phyloP scores from a whole-genome alignment of 495 filamentous ascomycete genomes.

The Chaetomidium leptoderma region DNA sequence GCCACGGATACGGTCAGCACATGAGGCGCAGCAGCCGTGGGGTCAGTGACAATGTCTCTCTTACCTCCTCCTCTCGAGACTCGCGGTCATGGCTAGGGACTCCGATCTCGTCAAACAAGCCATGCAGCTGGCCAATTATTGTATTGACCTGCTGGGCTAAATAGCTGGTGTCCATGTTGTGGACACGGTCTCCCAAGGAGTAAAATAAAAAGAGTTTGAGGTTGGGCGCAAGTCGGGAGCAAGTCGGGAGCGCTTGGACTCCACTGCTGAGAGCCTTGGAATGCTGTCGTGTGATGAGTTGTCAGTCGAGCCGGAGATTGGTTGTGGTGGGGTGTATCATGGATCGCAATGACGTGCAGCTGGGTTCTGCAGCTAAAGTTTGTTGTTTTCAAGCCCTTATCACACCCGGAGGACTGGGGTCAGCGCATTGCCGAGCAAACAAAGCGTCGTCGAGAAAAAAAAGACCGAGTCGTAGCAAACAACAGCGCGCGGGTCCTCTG shows the following conservation, averaged over 20 bases:
- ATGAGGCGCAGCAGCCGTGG: neutral
- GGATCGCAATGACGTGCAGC: constrained; percentile 34
- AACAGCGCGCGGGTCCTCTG: neutral
- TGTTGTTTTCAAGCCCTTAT: constrained; percentile 19
- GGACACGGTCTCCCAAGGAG: neutral
- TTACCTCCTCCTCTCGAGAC: constrained; percentile 75
- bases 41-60: neutral
- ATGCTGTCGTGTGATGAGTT: constrained; percentile 10
- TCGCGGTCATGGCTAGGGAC: constrained; percentile 87
- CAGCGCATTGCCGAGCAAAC: constrained; percentile 16
- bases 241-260: neutral
- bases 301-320: constrained; percentile 20
- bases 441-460: constrained; percentile 2
- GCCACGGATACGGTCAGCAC: constrained; percentile 26
- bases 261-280: neutral
- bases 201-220: neutral
- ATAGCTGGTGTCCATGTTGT: constrained; percentile 80
- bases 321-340: constrained; percentile 29
- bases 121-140: constrained; percentile 85
- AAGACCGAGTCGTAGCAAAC: neutral
- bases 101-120: constrained; percentile 94
- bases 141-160: constrained; percentile 89
- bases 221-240: constrained; percentile 1
- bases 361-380: constrained; percentile 23
- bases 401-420: constrained; percentile 2